These are phyloP conservation scores for Boechera stricta DNA, from an alignment of 345 rosid species.

Conservation along the genomic window DNA sequence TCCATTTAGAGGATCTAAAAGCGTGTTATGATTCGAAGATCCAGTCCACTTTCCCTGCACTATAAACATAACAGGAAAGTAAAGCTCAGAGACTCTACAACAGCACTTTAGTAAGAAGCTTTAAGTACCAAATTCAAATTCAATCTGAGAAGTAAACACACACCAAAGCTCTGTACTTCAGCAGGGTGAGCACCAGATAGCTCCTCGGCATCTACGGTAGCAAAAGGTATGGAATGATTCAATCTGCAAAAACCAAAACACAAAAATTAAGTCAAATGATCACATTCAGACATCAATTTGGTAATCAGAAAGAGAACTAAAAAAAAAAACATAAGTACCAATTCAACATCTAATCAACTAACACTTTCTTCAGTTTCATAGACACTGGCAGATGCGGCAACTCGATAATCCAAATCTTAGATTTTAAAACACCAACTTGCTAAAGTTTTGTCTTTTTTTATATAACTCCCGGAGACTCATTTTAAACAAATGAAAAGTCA, in stretches of 20 bases:
- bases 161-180: constrained; percentile 88
- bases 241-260: constrained; percentile 51
- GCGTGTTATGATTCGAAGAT: constrained; percentile 62
- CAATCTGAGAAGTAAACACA: constrained; percentile 14
- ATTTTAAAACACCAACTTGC: constrained; percentile 40
- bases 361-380: neutral
- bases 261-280: neutral
- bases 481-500: neutral
- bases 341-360: constrained; percentile 1
- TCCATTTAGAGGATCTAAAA: constrained; percentile 94
- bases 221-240: constrained; percentile 77
- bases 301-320: neutral
- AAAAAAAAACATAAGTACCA: neutral
- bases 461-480: neutral
- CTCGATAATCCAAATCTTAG: constrained; percentile 21
- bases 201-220: constrained; percentile 80
- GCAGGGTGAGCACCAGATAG: constrained; percentile 88
- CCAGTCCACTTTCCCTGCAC: constrained; percentile 95
- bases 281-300: neutral
- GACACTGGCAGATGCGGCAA: constrained; percentile 31
- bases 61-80: constrained; percentile 38
- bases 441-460: constrained; percentile 17
- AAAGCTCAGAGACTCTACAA: constrained; percentile 16
- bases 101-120: neutral
- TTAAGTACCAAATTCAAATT: neutral